Base-by-base conservation (phyloP, 768 basidiomycete genomes). In the Gloeopeniophorella convolvens region DNA sequence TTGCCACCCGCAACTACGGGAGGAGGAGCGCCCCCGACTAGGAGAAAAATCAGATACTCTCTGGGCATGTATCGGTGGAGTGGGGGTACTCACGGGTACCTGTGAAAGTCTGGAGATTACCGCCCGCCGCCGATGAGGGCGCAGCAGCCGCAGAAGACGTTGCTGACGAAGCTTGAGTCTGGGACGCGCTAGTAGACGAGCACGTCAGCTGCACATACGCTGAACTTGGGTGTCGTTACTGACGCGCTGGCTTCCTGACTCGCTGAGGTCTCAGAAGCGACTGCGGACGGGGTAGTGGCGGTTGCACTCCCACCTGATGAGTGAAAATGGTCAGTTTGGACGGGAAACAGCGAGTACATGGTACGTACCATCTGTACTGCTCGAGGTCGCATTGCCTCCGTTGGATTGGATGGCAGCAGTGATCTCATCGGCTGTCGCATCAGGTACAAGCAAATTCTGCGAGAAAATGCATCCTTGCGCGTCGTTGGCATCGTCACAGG, bases 381-480 rank as follows among this genome's bases (percentile, higher is more conserved):
- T n/a, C n/a, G n/a, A n/a, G n/a, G n/a, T n/a, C n/a, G n/a, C n/a
- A n/a, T n/a, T n/a, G n/a, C n/a, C n/a, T n/a, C n/a, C n/a, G n/a
- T n/a, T n/a, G n/a, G n/a, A n/a, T n/a, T n/a, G n/a, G 18, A 74
- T 75, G 27, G 77, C 80, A 45, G 77, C 77, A 32, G 65, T 62
- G 59, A 83, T 81, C 64, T 83, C 80, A 23, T 65, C 79, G 3
- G 67, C 71, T 12, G 80, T 77, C 1, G 78, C 79, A 56, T 80
- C 79, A 6, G 63, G 59, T 3, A 80, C 78, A 33, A 81, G 63
- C 20, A 81, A 70, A 61, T 80, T 80, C 64, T 79, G 72, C 3
- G 79, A 74, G 68, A 80, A 73, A 58, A 83, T 84, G 65, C 82
- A 85, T 1, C 82, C 82, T 10, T 59, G 60, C 3, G 73, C 43